Conservation (phyloP, 2,329 filamentous ascomycete species). For the Leptographium radiaticola region DNA sequence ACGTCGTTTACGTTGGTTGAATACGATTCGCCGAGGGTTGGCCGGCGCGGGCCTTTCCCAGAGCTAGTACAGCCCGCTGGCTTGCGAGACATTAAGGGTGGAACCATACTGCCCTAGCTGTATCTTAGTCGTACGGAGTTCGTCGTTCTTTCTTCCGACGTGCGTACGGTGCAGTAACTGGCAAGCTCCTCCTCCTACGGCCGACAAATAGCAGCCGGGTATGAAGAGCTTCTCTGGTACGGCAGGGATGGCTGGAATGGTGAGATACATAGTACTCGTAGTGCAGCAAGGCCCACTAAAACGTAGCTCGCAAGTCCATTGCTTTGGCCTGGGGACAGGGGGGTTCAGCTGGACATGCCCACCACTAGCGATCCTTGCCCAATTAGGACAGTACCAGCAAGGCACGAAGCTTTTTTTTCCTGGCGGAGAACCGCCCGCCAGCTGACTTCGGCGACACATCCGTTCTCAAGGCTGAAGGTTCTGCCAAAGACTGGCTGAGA, state of each 20-base stretch:
- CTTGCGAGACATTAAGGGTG: not conserved
- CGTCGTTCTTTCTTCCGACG: too few relatives aligned
- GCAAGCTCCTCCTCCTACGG: too few relatives aligned
- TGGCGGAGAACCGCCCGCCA: not conserved
- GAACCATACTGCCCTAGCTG: not conserved
- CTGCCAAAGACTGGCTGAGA: not conserved
- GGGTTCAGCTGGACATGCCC: not conserved
- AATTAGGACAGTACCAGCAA: not conserved
- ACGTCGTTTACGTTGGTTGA: too few relatives aligned
- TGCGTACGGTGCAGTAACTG: too few relatives aligned
- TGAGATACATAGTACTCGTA: too few relatives aligned
- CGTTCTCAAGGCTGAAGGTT: not conserved
- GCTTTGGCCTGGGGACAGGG: not conserved
- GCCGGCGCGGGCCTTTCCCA: not conserved
- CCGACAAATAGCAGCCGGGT: too few relatives aligned
- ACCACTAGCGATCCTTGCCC: not conserved
- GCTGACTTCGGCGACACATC: not conserved
- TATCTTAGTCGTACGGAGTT: too few relatives aligned
- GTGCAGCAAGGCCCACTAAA: not conserved
- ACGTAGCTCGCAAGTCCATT: not conserved
- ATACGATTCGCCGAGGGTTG: not conserved
- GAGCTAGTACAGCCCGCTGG: not conserved
- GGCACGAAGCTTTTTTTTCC: not conserved
- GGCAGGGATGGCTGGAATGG: too few relatives aligned
- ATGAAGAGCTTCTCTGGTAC: too few relatives aligned